These are phyloP conservation scores for Pseudogymnoascus sp. DNA, from an alignment of 2,329 filamentous ascomycete genomes.

Conservation along the genomic window DNA sequence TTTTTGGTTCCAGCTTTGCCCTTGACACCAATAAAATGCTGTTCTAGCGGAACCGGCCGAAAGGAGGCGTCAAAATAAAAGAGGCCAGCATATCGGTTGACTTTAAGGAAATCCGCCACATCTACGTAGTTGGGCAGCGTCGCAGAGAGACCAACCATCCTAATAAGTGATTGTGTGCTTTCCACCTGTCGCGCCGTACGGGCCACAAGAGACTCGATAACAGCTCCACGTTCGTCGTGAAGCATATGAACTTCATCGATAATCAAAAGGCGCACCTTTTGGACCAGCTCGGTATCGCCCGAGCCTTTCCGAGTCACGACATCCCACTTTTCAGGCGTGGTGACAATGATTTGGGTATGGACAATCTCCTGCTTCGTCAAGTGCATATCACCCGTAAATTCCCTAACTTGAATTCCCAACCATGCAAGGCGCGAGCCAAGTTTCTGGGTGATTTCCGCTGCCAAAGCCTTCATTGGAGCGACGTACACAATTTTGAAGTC, in stretches of 20 bases:
- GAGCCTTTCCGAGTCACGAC: constrained; percentile 96
- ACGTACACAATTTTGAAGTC: constrained; percentile 99
- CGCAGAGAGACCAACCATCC: constrained; percentile 89
- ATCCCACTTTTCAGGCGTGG: constrained; percentile 98
- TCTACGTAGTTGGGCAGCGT: constrained; percentile 95
- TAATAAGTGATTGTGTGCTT: constrained; percentile 93
- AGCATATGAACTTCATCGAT: constrained; percentile 99
- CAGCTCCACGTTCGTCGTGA: constrained; percentile 92
- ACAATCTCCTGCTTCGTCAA: constrained; percentile 94
- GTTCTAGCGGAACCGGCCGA: constrained; percentile 88
- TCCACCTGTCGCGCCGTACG: constrained; percentile 94
- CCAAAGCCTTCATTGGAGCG: constrained; percentile 96
- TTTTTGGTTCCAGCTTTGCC: constrained; percentile 76
- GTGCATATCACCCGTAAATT: constrained; percentile 98
- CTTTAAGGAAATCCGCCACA: constrained; percentile 92
- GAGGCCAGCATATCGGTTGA: constrained; percentile 83
- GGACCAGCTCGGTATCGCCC: constrained; percentile 92
- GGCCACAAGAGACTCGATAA: constrained; percentile 90
- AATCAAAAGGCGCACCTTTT: constrained; percentile 91
- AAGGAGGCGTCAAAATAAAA: constrained; percentile 98
- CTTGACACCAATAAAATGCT: constrained; percentile 95
- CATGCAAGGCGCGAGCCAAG: constrained; percentile 84
- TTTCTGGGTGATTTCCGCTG: constrained; percentile 93
- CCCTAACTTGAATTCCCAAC: constrained; percentile 85
- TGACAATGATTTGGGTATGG: constrained; percentile 95